Base-by-base conservation (phyloP, 1,284 basidiomycete species). In the Ustilago shanxiensis region DNA sequence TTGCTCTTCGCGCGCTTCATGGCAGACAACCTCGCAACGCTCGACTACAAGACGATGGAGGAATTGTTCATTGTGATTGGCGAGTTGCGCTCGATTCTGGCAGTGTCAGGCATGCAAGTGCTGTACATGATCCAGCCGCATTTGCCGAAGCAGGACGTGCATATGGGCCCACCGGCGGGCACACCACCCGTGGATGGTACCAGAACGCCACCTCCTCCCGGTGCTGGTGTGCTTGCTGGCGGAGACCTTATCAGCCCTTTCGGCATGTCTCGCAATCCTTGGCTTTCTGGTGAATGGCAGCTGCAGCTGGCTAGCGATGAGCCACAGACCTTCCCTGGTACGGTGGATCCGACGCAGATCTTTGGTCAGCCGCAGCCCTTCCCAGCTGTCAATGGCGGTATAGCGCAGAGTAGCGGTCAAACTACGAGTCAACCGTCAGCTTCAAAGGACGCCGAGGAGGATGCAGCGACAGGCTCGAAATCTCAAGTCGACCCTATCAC, bases 1-100 rank as follows among this genome's bases (percentile, higher is more conserved):
- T 76, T 85, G 6, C 90, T 92, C 31, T 93, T 98, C 79, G 90
- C 90, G 0, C 91, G 94, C 52, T 99, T 94, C 87, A 92, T 98
- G 89, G 93, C 94, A 0, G 97, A 99, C 86, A 98, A 97, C 83
- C 91, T 99, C 66, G 90, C 94, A 0, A 89, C 91, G 1, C 90
- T 99, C 66, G 95, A 98, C 54, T 98, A 95, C 88, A 97, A 95
- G 88, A 93, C 93, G 0, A 91, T 93, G 82, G 97, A 99, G 85
- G 97, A 99, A 87, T 91, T 93, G 3, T 88, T 98, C 65, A 90
- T 92, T 0, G 91, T 98, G 20, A 90, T 98, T 80, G 92, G 92
- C 75, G 90, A 90, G 60, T 89, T 98, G 53, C 95, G 93, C 4
- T 89, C 89, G 13, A 89, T 94, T 11, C 88, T 98, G 41, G 95